Evolutionary conservation across 2,329 filamentous ascomycete species (phyloP), one percentile per base, ranked within the genome.

Genomic region (Sclerotinia minor): DNA sequence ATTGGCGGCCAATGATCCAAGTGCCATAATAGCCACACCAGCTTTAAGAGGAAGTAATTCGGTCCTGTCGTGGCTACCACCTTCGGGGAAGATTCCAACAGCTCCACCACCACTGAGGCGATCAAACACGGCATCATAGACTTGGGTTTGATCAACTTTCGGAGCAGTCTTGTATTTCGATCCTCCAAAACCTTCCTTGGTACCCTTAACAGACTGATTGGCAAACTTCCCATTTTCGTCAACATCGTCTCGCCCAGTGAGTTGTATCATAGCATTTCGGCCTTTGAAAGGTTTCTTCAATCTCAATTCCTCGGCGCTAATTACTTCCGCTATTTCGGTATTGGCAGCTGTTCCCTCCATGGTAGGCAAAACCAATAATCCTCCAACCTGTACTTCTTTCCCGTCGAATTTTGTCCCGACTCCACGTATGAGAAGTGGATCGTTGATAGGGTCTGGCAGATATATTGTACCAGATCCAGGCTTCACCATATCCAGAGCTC

Each of bases 1-100:
- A 32, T 94, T 88, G 67, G 92, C 89, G 6, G 92, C 92, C 64
- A 98, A 83, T 0, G 95, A 90, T 50, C 94, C 94, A 47, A 99
- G 85, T 17, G 94, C 95, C 94, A 99, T 99, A 76, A 99, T 95
- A 68, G 95, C 95, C 69, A 99, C 92, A 78, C 94, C 94, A 74
- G 95, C 71, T 84, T 98, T 98, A 69, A 98, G 83, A 24, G 95
- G 94, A 45, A 98, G 84, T 54, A 98, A 83, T 76, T 96, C 92
- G 0, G 94, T 93, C 70, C 95, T 89, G 78, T 98, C 94, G 80
- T 98, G 94, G 77, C 94, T 97, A 75, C 94, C 94, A 72, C 94
- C 94, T 80, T 98, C 94, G 1, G 94, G 94, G 78, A 98, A 98
- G 76, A 98, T 97, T 70, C 94, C 94, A 68, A 98, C 91, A 77